Conservation (phyloP, 345 rosid species). For the Anastatica hierochuntica region DNA sequence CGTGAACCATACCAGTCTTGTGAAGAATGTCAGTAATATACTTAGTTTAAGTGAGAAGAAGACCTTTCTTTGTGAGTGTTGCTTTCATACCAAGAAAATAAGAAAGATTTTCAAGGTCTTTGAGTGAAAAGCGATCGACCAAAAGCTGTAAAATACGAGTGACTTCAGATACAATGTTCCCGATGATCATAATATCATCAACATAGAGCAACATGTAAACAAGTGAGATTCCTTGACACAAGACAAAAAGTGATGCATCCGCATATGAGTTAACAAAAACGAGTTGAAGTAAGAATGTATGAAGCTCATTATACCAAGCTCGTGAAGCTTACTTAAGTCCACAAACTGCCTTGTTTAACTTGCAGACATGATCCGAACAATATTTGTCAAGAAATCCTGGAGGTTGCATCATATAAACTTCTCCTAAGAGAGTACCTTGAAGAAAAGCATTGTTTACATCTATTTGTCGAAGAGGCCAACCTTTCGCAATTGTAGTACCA, state of each 20-base stretch:
- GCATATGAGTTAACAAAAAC: not conserved
- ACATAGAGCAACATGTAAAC: not conserved
- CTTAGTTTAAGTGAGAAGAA: no score
- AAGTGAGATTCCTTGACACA: no score
- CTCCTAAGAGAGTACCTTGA: not conserved
- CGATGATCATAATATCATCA: not conserved
- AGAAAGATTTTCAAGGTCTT: no score
- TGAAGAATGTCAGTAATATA: no score
- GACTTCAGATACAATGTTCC: not conserved
- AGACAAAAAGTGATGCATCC: not conserved
- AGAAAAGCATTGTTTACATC: not conserved
- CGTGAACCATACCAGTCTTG: no score
- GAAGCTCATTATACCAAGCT: not conserved
- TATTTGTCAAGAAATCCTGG: not conserved
- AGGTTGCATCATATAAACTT: not conserved
- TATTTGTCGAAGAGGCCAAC: not conserved
- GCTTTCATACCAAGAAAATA: no score
- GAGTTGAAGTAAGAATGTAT: not conserved
- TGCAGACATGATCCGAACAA: not conserved
- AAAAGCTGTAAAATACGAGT: no score
- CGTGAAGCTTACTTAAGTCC: not conserved
- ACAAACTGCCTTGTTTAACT: not conserved
- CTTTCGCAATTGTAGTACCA: not conserved
- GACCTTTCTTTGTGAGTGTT: no score
- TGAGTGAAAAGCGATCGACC: no score